Base-by-base conservation (phyloP, 345 rosid species). In the Linum lewisii region DNA sequence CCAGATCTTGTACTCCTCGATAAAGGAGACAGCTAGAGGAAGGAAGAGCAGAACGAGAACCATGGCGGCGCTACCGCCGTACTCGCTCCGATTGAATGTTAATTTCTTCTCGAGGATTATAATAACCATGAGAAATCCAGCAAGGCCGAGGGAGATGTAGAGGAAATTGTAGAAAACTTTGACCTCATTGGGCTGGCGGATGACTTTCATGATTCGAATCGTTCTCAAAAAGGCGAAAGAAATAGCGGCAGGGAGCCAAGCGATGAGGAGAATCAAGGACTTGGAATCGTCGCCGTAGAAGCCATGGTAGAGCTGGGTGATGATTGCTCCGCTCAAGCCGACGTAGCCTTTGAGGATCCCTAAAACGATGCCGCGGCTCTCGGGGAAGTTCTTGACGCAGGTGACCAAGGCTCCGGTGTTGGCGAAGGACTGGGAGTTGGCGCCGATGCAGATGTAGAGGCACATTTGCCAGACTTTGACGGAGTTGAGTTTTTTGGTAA, bases 371-470 rank as follows among this genome's bases (percentile, higher is more conserved):
- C 60, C 60, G 26, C 60, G 37, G 42, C 38, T 57, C 60, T 57
- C 60, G 20, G 60, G 60, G 42, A 57, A 57, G 42, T 57, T 57
- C 60, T 57, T 57, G 37, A 57, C 60, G 22, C 60, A 57, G 5
- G 60, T 57, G 60, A 57, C 60, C 13, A 57, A 34, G 2, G 60
- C 26, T 9, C 60, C 60, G 6, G 60, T 57, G 42, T 57, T 57
- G 37, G 60, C 60, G 13, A 57, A 57, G 1, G 37, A 2, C 42
- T 57, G 60, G 18, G 60, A 57, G 42, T 57, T 57, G n/a, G 60
- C 60, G 8, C 60, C 60, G 22, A 57, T 26, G 42, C 60, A 57
- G 37, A 57, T 57, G 42, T 57, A 57, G 13, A 57, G 20, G 21
- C 60, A 57, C 60, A 57, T 57, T n/a, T 57, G 60, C 60, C 60